A percentile compares a stretch with the other conserved stretches of the same genome.
phyloP scores from a whole-genome alignment of 306 rosid genomes.

The Leucaena leucocephala region DNA sequence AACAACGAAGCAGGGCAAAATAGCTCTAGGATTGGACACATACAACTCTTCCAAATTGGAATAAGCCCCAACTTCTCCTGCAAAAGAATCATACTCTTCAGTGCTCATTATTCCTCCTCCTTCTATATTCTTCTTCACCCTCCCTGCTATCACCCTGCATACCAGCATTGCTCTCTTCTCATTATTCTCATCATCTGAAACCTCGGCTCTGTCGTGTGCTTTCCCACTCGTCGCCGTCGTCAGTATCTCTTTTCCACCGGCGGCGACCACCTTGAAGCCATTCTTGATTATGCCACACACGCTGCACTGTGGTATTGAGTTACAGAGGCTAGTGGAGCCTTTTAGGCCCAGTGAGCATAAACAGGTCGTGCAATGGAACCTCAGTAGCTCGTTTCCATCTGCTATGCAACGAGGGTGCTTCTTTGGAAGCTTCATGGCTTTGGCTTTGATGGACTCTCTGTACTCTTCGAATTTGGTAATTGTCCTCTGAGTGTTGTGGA shows the following conservation, averaged over 20 bases:
- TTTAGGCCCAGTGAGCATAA: conserved; percentile 80
- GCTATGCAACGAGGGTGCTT: conserved; percentile 93
- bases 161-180: conserved; percentile 92
- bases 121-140: conserved; percentile 81
- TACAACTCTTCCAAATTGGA: conserved; percentile 92
- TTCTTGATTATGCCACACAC: conserved; percentile 77
- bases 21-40: conserved; percentile 78
- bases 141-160: conserved; percentile 95
- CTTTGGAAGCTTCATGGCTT: conserved; percentile 71
- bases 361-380: conserved; percentile 87
- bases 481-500: conserved; percentile 82
- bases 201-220: conserved; percentile 75
- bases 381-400: conserved; percentile 89
- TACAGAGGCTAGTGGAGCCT: conserved; percentile 90
- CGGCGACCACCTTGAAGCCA: conserved; percentile 58
- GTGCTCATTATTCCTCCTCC: conserved; percentile 31
- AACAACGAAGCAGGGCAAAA: conserved; percentile 98
- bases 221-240: conserved; percentile 93
- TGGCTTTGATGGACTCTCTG: conserved; percentile 83
- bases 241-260: conserved; percentile 59
- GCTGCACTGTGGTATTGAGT: conserved; percentile 67
- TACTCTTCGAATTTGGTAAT: conserved; percentile 81
- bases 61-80: conserved; percentile 76
- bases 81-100: conserved; percentile 84
- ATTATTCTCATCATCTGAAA: conserved; percentile 10